A percentile compares a stretch with the other conserved stretches of the same genome.
Conservation (phyloP, 2,329 filamentous ascomycete species). For the Aciculosporium take region DNA sequence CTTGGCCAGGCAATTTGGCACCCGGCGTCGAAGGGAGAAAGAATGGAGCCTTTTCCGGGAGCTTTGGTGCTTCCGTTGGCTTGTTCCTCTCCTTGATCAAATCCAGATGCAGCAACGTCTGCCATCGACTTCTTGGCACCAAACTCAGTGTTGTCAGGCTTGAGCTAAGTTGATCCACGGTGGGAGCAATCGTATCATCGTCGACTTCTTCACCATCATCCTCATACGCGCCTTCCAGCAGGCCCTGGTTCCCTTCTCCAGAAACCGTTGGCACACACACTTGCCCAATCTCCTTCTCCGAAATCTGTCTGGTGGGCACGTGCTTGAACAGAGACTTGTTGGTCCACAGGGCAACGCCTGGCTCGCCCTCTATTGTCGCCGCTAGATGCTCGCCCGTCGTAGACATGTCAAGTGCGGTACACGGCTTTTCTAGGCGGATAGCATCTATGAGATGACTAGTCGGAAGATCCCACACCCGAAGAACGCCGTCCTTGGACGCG, state of each 20-base stretch:
- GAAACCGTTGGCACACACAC: conserved; percentile 60
- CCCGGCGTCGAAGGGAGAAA: conserved; percentile 62
- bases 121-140: conserved; percentile 84
- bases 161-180: conserved; percentile 62
- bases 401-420: conserved; percentile 78
- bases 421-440: conserved; percentile 64
- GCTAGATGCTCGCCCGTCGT: conserved; percentile 87
- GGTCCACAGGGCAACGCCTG: conserved; percentile 92
- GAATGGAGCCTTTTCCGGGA: conserved; percentile 88
- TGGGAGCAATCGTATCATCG: conserved; percentile 38
- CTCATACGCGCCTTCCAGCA: conserved; percentile 64
- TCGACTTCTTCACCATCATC: conserved; percentile 38
- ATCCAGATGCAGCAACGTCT: conserved; percentile 84
- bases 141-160: conserved; percentile 81
- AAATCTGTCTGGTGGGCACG: conserved; percentile 71
- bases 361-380: conserved; percentile 64
- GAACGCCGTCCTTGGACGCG: conserved; percentile 62
- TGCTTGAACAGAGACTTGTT: conserved; percentile 87
- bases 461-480: conserved; percentile 88
- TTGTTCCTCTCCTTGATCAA: conserved; percentile 88
- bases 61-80: conserved; percentile 80
- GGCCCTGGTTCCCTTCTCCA: conserved; percentile 62
- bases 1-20: conserved; percentile 24
- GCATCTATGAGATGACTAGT: conserved; percentile 93
- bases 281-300: conserved; percentile 55